Evolutionary conservation across 139 green algal species (phyloP).

Genomic region (Chlamydomonas sp.): DNA sequence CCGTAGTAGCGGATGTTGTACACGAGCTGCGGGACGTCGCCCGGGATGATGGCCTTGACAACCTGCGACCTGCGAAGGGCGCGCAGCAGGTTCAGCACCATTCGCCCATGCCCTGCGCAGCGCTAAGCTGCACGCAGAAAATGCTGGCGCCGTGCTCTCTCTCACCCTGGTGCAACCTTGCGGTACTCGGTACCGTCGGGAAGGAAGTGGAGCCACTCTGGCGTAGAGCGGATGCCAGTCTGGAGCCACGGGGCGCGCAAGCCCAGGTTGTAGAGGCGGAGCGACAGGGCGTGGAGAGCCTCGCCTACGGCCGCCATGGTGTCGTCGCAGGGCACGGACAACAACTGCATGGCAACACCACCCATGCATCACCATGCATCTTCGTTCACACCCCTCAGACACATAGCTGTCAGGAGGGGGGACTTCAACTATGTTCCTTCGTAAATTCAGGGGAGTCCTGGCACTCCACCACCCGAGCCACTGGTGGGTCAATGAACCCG

Average conservation of each 20-base stretch:
- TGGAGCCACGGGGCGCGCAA: neutral
- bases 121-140: neutral
- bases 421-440: no score
- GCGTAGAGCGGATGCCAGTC: neutral
- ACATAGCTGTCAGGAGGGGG: no score
- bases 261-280: neutral
- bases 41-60: slow-evolving; percentile 7
- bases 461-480: no score
- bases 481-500: no score
- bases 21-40: neutral
- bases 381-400: no score
- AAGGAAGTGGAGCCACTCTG: neutral
- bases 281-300: neutral
- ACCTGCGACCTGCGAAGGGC: neutral
- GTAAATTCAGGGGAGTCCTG: no score
- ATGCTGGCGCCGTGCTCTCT: no score
- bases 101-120: neutral
- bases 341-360: no score
- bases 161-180: slow-evolving; percentile 10
- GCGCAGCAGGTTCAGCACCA: neutral
- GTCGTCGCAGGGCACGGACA: no score
- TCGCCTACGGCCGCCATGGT: neutral
- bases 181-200: slow-evolving; percentile 1
- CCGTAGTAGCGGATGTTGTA: slow-evolving; percentile 5
- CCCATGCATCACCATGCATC: no score